A percentile compares a stretch with the other conserved stretches of the same genome.
Conservation (phyloP, 2,329 filamentous ascomycete species). For the Ceratocystis albifundus region DNA sequence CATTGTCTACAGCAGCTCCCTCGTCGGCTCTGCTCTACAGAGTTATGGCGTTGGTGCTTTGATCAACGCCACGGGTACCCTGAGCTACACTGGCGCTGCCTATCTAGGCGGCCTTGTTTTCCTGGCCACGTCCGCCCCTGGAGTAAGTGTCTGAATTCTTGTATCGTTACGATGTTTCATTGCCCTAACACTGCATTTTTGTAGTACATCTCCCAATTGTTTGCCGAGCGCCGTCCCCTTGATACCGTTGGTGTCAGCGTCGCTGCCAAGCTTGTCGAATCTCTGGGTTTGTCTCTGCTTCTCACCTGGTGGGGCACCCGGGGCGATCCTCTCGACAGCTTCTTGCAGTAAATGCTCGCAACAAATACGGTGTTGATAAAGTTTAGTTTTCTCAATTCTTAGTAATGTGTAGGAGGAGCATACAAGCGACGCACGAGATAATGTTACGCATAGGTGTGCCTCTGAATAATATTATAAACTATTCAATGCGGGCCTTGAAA, state of each 20-base stretch:
- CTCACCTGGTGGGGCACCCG: conserved; percentile 96
- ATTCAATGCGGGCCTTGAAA: too few species aligned
- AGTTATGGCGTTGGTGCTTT: conserved; percentile 80
- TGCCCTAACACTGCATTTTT: neutral
- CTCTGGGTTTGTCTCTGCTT: conserved; percentile 80
- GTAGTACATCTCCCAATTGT: conserved; percentile 73
- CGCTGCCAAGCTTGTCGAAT: conserved; percentile 79
- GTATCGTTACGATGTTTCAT: neutral
- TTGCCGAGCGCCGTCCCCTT: conserved; percentile 82
- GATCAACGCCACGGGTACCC: conserved; percentile 87
- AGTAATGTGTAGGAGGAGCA: conserved; percentile 18
- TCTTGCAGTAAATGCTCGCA: conserved; percentile 20
- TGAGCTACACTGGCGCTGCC: conserved; percentile 93
- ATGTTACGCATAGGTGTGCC: neutral
- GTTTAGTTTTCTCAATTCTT: neutral
- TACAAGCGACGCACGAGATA: neutral
- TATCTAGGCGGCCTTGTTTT: conserved; percentile 90
- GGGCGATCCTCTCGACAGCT: conserved; percentile 74
- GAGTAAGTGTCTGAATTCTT: conserved; percentile 44
- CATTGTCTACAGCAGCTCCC: conserved; percentile 78
- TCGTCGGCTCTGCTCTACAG: conserved; percentile 80
- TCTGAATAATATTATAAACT: conserved; percentile 14
- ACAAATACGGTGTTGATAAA: neutral
- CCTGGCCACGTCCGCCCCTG: conserved; percentile 76
- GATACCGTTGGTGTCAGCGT: conserved; percentile 82